Evolutionary conservation across 306 rosid genomes (phyloP).

Genomic region (Prunus fruticosa): DNA sequence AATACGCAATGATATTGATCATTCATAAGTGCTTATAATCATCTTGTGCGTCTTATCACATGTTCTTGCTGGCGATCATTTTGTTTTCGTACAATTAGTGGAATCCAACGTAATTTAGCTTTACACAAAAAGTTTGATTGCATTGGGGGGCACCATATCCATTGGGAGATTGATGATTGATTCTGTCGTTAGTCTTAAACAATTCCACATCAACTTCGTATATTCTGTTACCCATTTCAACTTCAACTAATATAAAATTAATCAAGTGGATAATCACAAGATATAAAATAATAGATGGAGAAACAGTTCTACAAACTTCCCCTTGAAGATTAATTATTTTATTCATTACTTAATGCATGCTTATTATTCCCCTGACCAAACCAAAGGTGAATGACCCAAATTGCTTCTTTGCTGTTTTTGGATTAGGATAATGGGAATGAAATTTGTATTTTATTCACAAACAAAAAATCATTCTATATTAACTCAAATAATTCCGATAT

Average conservation of each 20-base stretch:
- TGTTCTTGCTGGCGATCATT: background rate
- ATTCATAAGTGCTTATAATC: background rate
- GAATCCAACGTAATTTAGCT: background rate
- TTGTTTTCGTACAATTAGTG: background rate
- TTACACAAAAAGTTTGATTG: constrained; percentile 7
- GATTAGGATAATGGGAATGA: background rate
- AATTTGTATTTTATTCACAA: too few species aligned
- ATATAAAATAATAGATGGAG: background rate
- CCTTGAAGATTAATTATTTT: background rate
- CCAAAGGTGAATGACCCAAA: background rate
- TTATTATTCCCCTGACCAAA: background rate
- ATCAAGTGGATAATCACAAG: constrained; percentile 9
- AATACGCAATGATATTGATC: too few species aligned
- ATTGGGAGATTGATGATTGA: background rate
- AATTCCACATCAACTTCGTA: background rate
- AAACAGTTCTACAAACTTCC: background rate
- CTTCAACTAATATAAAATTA: background rate
- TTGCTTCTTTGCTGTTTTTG: background rate
- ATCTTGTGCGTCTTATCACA: background rate
- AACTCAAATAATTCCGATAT: too few species aligned
- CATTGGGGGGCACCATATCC: background rate
- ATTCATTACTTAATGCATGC: background rate
- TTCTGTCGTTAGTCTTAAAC: background rate
- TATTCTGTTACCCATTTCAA: constrained; percentile 7
- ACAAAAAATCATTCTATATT: too few species aligned